Base-by-base conservation (phyloP, 352 stramenopile species). In the Phytophthora fragariae region DNA sequence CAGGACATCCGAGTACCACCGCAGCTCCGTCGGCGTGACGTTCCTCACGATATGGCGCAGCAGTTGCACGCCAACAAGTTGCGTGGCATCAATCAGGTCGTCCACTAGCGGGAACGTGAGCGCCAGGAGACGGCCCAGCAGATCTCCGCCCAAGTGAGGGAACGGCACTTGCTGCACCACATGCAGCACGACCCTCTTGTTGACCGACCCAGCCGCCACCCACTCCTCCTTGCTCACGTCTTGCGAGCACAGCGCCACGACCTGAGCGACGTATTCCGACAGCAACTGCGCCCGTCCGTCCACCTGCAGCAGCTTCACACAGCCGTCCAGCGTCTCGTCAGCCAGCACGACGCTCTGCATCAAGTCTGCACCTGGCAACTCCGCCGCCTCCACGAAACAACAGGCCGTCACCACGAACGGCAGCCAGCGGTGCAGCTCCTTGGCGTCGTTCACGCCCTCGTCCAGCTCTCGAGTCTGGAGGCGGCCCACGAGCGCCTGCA, bases 21-120 rank as follows among this genome's bases (percentile, higher is more conserved):
- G 85, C 61, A 97, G 65, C 73, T 97, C 90, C 0, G 88, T 94
- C 0, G 76, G 55, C 0, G 88, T 95, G 21, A 91, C 83, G 46
- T 88, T 85, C 5, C 70, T 46, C 0, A 92, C 75, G 53, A 95
- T 75, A 63, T 94, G 90, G 29, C 66, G 73, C 49, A 97, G 70
- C 46, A 97, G 73, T 15, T 67, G 65, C 10, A 84, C 84, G 4
- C 90, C 90, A 41, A 93, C 76, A 19, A 83, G 60, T 41, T 95
- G 88, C 2, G 86, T 91, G 14, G 79, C 61, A 54, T 93, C 79
- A 2, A 60, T 85, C 39, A 93, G 73, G 44, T 95, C 83, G 68
- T 97, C 90, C 17, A 97, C 65, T 17, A 97, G 77, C 37, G 90
- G 90, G 19, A 97, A 91, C 27, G 91, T 86, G 31, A 97, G 77